A percentile compares a stretch with the other conserved stretches of the same genome.
Evolutionary conservation across 139 green algal species (phyloP).

Genomic region (Auxenochlorella protothecoides): DNA sequence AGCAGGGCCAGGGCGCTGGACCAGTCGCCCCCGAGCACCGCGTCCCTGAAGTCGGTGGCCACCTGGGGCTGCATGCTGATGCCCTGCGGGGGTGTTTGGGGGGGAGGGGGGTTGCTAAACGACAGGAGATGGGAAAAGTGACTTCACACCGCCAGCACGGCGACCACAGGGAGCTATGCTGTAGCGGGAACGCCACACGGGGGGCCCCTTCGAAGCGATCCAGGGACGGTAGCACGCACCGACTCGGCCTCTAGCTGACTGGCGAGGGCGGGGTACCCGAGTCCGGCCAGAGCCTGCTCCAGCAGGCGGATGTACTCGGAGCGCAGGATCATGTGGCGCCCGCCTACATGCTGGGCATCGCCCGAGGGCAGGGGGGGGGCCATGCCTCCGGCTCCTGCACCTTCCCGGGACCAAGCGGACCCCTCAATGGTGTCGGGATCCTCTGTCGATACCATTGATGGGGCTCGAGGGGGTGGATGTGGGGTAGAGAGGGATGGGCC

Average conservation of each 20-base stretch:
- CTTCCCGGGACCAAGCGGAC: constrained; percentile 8
- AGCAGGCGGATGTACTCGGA: constrained; percentile 65
- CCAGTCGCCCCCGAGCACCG: constrained; percentile 48
- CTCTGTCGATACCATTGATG: no score
- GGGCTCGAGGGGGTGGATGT: no score
- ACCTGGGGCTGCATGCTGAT: constrained; percentile 49
- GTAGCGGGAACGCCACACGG: not conserved
- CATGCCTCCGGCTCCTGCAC: not conserved
- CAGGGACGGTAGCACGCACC: constrained; percentile 18
- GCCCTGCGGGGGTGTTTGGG: not conserved
- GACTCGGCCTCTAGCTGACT: constrained; percentile 39
- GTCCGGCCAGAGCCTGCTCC: constrained; percentile 50
- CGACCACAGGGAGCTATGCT: not conserved
- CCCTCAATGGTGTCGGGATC: no score
- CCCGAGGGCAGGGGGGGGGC: not conserved
- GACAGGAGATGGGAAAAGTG: not conserved
- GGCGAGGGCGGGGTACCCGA: constrained; percentile 48
- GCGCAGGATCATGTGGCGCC: constrained; percentile 6
- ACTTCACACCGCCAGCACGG: not conserved
- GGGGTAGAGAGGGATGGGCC: no score
- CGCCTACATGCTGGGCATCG: constrained; percentile 5
- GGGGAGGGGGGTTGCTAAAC: not conserved
- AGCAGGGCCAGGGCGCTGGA: constrained; percentile 23
- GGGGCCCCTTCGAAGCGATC: not conserved
- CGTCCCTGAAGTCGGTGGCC: constrained; percentile 39